Evolutionary conservation across 2,329 filamentous ascomycete species (phyloP).

Genomic region (Tolypocladium inflatum): DNA sequence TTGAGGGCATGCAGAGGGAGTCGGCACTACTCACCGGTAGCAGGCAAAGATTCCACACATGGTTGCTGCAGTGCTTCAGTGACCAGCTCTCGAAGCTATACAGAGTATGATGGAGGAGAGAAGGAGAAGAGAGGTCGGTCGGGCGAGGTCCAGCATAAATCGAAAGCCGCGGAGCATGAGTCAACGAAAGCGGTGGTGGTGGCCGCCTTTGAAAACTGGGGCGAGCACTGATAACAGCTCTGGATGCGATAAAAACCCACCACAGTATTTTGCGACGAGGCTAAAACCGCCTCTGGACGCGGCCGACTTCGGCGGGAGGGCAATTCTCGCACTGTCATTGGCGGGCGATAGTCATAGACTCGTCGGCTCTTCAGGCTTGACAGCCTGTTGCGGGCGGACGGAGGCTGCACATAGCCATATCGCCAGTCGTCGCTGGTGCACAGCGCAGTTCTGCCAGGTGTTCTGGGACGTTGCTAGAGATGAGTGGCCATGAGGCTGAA

Average conservation of each 20-base stretch:
- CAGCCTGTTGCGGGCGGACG: background rate
- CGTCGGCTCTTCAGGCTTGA: background rate
- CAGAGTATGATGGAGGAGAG: conserved; percentile 1
- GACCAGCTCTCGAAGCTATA: background rate
- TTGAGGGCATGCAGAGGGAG: conserved; percentile 1
- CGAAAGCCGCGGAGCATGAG: conserved; percentile 7
- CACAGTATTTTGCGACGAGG: background rate
- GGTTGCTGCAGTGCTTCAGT: conserved; percentile 28
- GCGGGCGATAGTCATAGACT: background rate
- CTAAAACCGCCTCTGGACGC: background rate
- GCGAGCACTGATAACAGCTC: conserved; percentile 1
- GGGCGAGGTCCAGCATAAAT: background rate
- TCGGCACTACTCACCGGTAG: conserved; percentile 55
- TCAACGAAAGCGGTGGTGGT: conserved; percentile 2
- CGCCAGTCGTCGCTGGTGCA: background rate
- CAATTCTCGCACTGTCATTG: conserved; percentile 5
- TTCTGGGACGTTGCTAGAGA: background rate
- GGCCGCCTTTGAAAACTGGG: conserved; percentile 2
- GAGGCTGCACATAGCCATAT: background rate
- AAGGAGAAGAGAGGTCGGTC: conserved; percentile 1
- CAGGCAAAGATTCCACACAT: conserved; percentile 99
- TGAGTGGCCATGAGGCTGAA: background rate
- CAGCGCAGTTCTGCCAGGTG: background rate
- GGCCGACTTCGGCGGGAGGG: conserved; percentile 11
- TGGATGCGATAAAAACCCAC: background rate